Percentiles rank a stretch among this genome's conserved stretches.
These are phyloP conservation scores for Aspergillus hiratsukae DNA, from an alignment of 2,329 filamentous ascomycete genomes.

Conservation along the genomic window DNA sequence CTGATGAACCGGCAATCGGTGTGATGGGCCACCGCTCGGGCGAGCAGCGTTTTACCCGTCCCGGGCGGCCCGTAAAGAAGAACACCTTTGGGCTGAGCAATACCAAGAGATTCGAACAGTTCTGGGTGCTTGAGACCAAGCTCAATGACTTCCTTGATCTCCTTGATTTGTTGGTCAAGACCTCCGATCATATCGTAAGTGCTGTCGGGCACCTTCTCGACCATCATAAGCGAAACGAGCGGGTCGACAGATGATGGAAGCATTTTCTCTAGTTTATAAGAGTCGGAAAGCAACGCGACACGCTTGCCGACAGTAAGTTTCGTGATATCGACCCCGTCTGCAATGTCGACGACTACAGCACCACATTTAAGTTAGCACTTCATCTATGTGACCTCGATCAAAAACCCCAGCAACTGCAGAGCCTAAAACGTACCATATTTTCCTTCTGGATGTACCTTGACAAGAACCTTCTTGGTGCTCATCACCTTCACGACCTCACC, in stretches of 20 bases:
- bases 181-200: conserved; percentile 99
- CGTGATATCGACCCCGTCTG: conserved; percentile 86
- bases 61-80: conserved; percentile 93
- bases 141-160: conserved; percentile 99
- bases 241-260: conserved; percentile 97
- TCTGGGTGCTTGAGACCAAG: conserved; percentile 97
- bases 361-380: conserved; percentile 7
- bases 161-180: conserved; percentile 98
- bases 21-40: conserved; percentile 93
- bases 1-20: conserved; percentile 99
- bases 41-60: conserved; percentile 93
- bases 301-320: conserved; percentile 98
- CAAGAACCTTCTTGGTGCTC: conserved; percentile 97
- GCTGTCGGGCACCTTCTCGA: conserved; percentile 98
- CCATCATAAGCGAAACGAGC: conserved; percentile 99
- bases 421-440: conserved; percentile 78
- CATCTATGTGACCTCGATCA: not conserved
- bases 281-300: conserved; percentile 92
- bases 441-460: conserved; percentile 98
- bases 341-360: conserved; percentile 79
- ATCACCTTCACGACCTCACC: conserved; percentile 99
- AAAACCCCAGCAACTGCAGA: not conserved
- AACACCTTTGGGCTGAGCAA: conserved; percentile 96
- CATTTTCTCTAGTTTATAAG: conserved; percentile 98
- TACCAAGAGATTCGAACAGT: conserved; percentile 97